Base-by-base conservation (phyloP, 2,329 filamentous ascomycete genomes). In the Dothistroma pini region DNA sequence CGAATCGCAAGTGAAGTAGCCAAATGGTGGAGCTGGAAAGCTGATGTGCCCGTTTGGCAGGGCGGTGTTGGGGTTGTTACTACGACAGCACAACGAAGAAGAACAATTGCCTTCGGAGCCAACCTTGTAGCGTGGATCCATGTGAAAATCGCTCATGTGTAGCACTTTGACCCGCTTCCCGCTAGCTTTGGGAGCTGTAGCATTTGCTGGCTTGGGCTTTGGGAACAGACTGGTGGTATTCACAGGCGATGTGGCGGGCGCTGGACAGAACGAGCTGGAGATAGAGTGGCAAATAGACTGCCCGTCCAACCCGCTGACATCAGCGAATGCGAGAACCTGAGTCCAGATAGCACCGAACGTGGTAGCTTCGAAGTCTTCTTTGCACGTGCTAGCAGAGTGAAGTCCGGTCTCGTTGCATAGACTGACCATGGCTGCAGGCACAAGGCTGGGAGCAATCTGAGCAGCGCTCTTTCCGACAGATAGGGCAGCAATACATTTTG, bases 271-370 rank as follows among this genome's bases (percentile, higher is more conserved):
- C 0, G 60, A 61, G 32, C 69, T 76, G 56, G 76, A 79, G 5
- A 85, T 65, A 16, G 74, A 78, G 63, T 80, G 78, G 74, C 84
- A 86, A 51, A 86, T 85, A 62, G 83, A 84, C 58, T 78, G 73
- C 5, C 83, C 84, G 68, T 86, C 84, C 2, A 80, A 74, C 9
- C 83, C 83, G 21, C 74, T 73, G 9, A 85, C 75, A 68, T 86
- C 78, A 8, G 82, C 83, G 49, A 80, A 75, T 2, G 80, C 77
- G 34, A 86, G 72, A 1, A 86, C 75, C 66, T 86, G 84, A 4
- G 83, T 83, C 83, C 82, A 86, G 58, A 83, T 77, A 0, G 81
- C 79, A 19, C 84, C 84, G 63, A 81, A 83, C 16, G 75, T 80
- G 16, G 74, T 71, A 2, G 77, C 75, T 1, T 76, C 74, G 60